phyloP scores from a whole-genome alignment of 345 rosid species.

The Microthlaspi erraticum region DNA sequence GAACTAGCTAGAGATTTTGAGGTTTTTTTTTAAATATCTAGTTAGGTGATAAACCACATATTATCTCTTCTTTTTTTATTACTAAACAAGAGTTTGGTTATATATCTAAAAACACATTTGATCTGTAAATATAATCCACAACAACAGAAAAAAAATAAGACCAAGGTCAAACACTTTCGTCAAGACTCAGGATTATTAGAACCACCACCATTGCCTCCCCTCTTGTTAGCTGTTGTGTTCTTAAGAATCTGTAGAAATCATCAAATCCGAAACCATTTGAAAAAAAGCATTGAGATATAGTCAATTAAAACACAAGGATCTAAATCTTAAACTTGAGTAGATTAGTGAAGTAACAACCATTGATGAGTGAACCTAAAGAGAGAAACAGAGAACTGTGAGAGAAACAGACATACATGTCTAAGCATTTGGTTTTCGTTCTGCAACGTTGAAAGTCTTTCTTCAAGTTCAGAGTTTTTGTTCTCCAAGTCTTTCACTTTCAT shows the following conservation, averaged over 20 bases:
- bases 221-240: conserved; percentile 36
- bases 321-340: background rate
- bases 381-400: background rate
- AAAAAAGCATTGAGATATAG: background rate
- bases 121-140: conserved; percentile 25
- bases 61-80: too few species aligned
- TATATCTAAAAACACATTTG: background rate
- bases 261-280: background rate
- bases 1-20: too few species aligned
- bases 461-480: conserved; percentile 80
- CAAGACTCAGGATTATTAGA: conserved; percentile 25
- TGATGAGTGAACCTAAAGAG: background rate
- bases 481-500: conserved; percentile 74
- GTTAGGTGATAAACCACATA: too few species aligned
- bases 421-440: conserved; percentile 98
- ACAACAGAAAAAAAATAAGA: background rate
- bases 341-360: background rate
- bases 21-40: too few species aligned
- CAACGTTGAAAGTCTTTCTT: conserved; percentile 82
- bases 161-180: background rate
- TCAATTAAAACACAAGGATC: background rate
- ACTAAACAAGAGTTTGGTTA: too few species aligned
- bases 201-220: conserved; percentile 21
- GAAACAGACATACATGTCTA: conserved; percentile 64
- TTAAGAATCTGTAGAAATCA: conserved; percentile 30